Evolutionary conservation across 495 filamentous ascomycete genomes (phyloP), one percentile per base, ranked within the genome.

Genomic region (Viridothelium virens): DNA sequence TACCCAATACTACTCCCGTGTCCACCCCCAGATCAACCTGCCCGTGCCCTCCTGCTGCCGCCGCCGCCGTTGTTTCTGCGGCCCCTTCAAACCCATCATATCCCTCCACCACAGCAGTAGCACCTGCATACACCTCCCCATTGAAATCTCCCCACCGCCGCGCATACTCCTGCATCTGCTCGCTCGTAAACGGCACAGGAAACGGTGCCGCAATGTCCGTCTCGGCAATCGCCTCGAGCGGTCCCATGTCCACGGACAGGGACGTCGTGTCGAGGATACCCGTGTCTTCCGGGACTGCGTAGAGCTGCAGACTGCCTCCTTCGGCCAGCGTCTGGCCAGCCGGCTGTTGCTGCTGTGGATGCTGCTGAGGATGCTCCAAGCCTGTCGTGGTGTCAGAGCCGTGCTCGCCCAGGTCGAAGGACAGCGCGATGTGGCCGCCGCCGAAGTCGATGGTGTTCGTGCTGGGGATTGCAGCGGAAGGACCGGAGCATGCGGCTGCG

Each of bases 161-260:
- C 5, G 53, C 53, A 59, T 59, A 59, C 31, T 59, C 53, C 53
- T 59, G 53, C 53, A 59, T 59, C 53, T 59, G 53, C 53, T 59
- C 53, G 31, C 53, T 59, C 3, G 53, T 59, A 31, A 59, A 59
- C 25, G 18, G 25, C 25, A 59, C 31, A 18, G 53, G 53, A 36
- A 2, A 59, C 31, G 53, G 53, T 7, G 53, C 53, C 53, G 53
- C 53, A 5, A 59, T 11, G 31, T 59, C 53, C 53, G 53, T 59
- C 25, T 59, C 53, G 7, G 53, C 53, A 36, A 59, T 59, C 25
- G 53, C 53, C 53, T 59, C 53, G 5, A 59, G 5, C 53, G 53
- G 53, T 6, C 53, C 53, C 25, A 59, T 18, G 53, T 59, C 53
- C 31, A 59, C 3, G 11, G 53, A 10, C 48, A 53, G 18, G 11